phyloP scores from a whole-genome alignment of 2,329 filamentous ascomycete genomes.

The Colletotrichum cordylinicola region DNA sequence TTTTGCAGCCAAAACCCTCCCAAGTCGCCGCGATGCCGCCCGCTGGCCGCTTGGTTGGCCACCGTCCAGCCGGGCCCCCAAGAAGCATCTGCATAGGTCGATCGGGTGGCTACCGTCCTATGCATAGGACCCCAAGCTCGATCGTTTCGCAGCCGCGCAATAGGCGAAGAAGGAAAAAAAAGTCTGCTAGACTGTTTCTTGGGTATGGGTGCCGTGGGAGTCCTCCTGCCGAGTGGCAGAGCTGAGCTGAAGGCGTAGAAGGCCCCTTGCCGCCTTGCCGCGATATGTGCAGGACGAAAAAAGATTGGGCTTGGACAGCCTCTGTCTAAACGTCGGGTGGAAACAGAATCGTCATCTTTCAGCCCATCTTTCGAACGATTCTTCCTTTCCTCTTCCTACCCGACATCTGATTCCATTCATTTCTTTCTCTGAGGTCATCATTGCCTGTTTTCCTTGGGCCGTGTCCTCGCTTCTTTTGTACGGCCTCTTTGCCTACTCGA shows the following conservation, averaged over 20 bases:
- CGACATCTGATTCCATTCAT: neutral
- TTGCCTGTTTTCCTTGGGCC: slow-evolving; percentile 1
- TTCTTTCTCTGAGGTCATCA: slow-evolving; percentile 2
- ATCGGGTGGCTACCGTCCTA: neutral
- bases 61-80: neutral
- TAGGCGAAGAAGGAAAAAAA: neutral
- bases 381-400: neutral
- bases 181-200: neutral
- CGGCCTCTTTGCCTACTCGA: neutral
- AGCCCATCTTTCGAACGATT: slow-evolving; percentile 12
- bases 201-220: neutral
- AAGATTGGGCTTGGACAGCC: slow-evolving; percentile 10
- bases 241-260: neutral
- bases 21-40: slow-evolving; percentile 19
- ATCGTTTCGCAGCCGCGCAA: slow-evolving; percentile 9
- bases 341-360: slow-evolving; percentile 23
- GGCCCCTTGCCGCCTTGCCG: slow-evolving; percentile 12
- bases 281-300: neutral
- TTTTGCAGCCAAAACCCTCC: neutral
- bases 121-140: neutral
- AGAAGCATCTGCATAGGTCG: neutral
- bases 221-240: slow-evolving; percentile 12
- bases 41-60: slow-evolving; percentile 19
- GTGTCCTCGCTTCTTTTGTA: slow-evolving; percentile 5
- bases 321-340: slow-evolving; percentile 2